These are phyloP conservation scores for Aspergillus heteromorphus DNA, from an alignment of 495 filamentous ascomycete species.

Conservation along the genomic window DNA sequence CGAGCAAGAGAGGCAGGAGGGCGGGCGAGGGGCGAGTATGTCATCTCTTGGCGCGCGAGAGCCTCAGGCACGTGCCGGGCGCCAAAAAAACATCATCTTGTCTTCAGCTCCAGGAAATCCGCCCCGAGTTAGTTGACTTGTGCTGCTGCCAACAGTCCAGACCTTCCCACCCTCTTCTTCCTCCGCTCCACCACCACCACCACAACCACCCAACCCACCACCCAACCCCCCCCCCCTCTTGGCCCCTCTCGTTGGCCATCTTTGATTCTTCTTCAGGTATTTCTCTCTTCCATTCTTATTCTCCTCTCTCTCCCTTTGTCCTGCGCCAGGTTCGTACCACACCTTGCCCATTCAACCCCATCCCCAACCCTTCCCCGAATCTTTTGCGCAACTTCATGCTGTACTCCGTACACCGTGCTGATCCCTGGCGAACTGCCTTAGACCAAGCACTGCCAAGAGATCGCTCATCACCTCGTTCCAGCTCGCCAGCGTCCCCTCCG, in stretches of 20 bases:
- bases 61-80: conserved; percentile 26
- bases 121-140: conserved; percentile 2
- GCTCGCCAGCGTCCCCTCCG: neutral
- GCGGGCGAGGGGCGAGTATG: conserved; percentile 13
- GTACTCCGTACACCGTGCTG: conserved; percentile 13
- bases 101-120: conserved; percentile 10
- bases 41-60: conserved; percentile 10
- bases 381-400: neutral
- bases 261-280: neutral
- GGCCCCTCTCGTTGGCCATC: neutral
- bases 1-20: conserved; percentile 1
- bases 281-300: neutral
- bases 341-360: neutral
- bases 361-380: neutral
- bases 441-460: conserved; percentile 3
- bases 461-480: neutral
- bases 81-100: conserved; percentile 30
- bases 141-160: conserved; percentile 3
- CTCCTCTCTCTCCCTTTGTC: neutral
- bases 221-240: neutral
- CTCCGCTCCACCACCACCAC: neutral
- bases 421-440: conserved; percentile 8
- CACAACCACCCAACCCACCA: too few relatives aligned
- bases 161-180: neutral
- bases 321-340: neutral